Evolutionary conservation across 2,329 filamentous ascomycete species (phyloP).

Genomic region (Magnaporthales sp.): DNA sequence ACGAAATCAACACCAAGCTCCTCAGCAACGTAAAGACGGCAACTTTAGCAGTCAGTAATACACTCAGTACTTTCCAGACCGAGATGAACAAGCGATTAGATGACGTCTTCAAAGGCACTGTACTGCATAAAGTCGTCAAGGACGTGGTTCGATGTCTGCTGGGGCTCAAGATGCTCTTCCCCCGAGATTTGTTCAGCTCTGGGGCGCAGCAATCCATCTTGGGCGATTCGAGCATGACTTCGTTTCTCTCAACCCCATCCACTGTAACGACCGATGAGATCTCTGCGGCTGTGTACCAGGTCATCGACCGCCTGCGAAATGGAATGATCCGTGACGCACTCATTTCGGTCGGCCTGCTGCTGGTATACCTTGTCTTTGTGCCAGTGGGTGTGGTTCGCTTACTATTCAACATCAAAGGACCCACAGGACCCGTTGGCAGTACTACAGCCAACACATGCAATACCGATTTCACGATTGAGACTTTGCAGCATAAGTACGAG

Average conservation of each 20-base stretch:
- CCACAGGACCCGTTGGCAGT: not conserved
- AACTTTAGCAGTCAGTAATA: slow-evolving; percentile 75
- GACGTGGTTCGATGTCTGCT: slow-evolving; percentile 83
- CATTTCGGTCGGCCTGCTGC: slow-evolving; percentile 65
- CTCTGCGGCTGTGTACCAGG: slow-evolving; percentile 61
- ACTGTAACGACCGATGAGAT: slow-evolving; percentile 73
- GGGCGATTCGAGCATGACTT: slow-evolving; percentile 50
- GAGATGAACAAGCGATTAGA: slow-evolving; percentile 69
- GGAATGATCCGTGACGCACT: slow-evolving; percentile 69
- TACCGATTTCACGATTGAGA: not conserved
- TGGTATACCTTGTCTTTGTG: slow-evolving; percentile 62
- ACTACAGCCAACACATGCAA: not conserved
- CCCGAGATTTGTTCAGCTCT: slow-evolving; percentile 73
- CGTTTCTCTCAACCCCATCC: slow-evolving; percentile 69
- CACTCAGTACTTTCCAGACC: slow-evolving; percentile 72
- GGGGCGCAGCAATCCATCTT: slow-evolving; percentile 57
- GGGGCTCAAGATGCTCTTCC: slow-evolving; percentile 71
- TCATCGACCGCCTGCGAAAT: slow-evolving; percentile 58
- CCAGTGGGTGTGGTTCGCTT: slow-evolving; percentile 44
- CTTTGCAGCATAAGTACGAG: not conserved
- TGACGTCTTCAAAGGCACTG: slow-evolving; percentile 70
- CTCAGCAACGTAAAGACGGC: slow-evolving; percentile 82
- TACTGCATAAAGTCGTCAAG: slow-evolving; percentile 69
- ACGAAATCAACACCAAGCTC: slow-evolving; percentile 74
- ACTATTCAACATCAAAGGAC: slow-evolving; percentile 5